Base-by-base conservation (phyloP, 2,329 filamentous ascomycete species). In the Penicillium rolfsii region DNA sequence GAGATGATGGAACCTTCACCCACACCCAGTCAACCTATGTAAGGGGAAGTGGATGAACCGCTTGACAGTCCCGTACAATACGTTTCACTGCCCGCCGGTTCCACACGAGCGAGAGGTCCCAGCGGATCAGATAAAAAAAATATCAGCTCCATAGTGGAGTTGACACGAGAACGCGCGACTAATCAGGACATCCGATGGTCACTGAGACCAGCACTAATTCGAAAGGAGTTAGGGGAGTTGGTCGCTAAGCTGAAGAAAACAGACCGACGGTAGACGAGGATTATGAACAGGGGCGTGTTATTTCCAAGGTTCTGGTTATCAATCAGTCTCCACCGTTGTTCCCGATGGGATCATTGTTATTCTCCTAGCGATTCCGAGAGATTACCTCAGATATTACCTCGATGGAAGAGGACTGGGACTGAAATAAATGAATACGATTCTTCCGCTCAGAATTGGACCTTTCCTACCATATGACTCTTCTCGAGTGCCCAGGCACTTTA, bases 51-150 rank as follows among this genome's bases (percentile, higher is more conserved):
- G 19, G 19, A 22, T 22, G 19, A 22, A 22, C 19, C 19, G 19
- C 19, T 61, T 57, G 52, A 61, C 48, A 4, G 55, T 63, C 52
- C 38, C 57, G 55, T 64, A 64, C 58, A 41, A 48, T 64, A 64
- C 59, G 48, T 59, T 59, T 57, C 40, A 43, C 58, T 52, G 35
- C 56, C 38, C 33, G 57, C 60, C 54, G 57, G 55, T 55, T 52
- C 19, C 26, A 24, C 50, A 30, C 2, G 30, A 33, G 30, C 9
- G 36, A 58, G 19, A 22, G 19, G 54, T 46, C 54, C 30, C 43
- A 60, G 61, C 66, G 67, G 67, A 70, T 70, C 67, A 67, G 67
- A 70, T 70, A 70, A 64, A 65, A 65, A 55, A 52, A 49, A 22
- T 5, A 36, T 45, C 43, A 49, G 30, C 48, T 55, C 5, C 30